phyloP scores from a whole-genome alignment of 1,284 basidiomycete species.

The Ustilago crameri region DNA sequence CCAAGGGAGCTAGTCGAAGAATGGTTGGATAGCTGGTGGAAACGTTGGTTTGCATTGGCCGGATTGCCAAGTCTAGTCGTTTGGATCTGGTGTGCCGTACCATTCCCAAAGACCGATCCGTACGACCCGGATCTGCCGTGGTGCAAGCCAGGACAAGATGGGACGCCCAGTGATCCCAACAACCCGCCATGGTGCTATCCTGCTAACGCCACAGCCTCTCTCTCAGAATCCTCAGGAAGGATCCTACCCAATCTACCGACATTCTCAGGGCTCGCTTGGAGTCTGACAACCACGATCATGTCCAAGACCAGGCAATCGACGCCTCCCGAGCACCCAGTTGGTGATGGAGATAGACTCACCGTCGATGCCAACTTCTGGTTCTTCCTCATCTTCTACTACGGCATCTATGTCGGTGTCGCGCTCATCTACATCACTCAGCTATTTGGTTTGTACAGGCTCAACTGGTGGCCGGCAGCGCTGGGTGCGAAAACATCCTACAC shows the following conservation, averaged over 20 bases:
- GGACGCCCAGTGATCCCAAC: conserved; percentile 35
- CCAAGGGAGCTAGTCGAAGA: conserved; percentile 69
- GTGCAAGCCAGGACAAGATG: conserved; percentile 50
- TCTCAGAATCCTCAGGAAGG: not conserved
- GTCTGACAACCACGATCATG: conserved; percentile 11
- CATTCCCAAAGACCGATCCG: conserved; percentile 72
- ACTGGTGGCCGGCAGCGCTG: conserved; percentile 70
- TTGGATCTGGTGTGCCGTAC: conserved; percentile 73
- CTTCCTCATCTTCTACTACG: conserved; percentile 67
- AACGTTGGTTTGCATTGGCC: conserved; percentile 71
- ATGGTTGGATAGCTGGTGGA: conserved; percentile 72
- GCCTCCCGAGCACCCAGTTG: conserved; percentile 5
- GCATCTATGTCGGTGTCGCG: conserved; percentile 67
- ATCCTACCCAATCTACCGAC: conserved; percentile 15
- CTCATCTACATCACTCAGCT: conserved; percentile 73
- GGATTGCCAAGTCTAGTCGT: conserved; percentile 71
- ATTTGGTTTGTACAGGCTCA: conserved; percentile 72
- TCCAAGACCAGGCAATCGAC: conserved; percentile 5
- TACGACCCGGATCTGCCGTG: conserved; percentile 57
- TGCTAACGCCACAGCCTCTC: conserved; percentile 12
- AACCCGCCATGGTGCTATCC: conserved; percentile 52
- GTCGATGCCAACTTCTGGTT: conserved; percentile 66
- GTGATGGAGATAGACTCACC: conserved; percentile 34
- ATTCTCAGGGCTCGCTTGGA: conserved; percentile 19
- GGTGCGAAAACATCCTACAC: conserved; percentile 72